phyloP scores from a whole-genome alignment of 2,329 filamentous ascomycete species.

The Amauroascus niger region DNA sequence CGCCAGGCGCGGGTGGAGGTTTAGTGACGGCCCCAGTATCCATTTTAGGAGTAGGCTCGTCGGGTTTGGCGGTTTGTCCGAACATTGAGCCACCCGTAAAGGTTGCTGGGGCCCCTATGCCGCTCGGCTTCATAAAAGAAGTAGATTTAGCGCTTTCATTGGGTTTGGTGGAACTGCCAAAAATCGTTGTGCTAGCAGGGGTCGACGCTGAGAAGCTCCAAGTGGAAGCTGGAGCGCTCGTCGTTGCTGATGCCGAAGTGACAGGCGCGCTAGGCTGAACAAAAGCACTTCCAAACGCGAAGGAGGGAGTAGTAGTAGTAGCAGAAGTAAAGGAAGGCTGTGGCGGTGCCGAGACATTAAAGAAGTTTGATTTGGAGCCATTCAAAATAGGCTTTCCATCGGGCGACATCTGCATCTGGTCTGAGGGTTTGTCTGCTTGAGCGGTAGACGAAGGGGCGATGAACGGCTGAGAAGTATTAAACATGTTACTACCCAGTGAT shows the following conservation, averaged over 20 bases:
- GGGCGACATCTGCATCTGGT: slow-evolving; percentile 30
- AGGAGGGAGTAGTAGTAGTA: slow-evolving; percentile 8
- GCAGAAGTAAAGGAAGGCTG: slow-evolving; percentile 20
- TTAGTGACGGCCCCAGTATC: neutral
- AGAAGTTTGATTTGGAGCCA: slow-evolving; percentile 19
- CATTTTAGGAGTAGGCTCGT: neutral
- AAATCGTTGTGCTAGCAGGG: neutral
- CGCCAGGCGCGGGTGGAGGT: neutral
- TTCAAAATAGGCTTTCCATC: slow-evolving; percentile 21
- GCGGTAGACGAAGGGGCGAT: neutral
- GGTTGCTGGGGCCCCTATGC: neutral
- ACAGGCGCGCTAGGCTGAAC: neutral
- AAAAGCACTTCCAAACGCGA: neutral
- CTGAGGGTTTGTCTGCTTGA: slow-evolving; percentile 16
- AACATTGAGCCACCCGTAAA: slow-evolving; percentile 9
- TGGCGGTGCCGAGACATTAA: slow-evolving; percentile 18
- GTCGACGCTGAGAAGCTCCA: slow-evolving; percentile 3
- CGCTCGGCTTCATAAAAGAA: neutral
- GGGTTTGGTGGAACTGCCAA: neutral
- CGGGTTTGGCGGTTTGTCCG: slow-evolving; percentile 6
- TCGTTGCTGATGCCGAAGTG: neutral
- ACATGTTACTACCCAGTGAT: slow-evolving; percentile 17
- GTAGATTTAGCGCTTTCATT: neutral
- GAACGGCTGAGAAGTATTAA: slow-evolving; percentile 11
- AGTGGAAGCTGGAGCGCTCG: slow-evolving; percentile 1